A percentile compares a stretch with the other conserved stretches of the same genome.
Conservation (phyloP, 495 filamentous ascomycete species). For the Lepidopterella palustris region DNA sequence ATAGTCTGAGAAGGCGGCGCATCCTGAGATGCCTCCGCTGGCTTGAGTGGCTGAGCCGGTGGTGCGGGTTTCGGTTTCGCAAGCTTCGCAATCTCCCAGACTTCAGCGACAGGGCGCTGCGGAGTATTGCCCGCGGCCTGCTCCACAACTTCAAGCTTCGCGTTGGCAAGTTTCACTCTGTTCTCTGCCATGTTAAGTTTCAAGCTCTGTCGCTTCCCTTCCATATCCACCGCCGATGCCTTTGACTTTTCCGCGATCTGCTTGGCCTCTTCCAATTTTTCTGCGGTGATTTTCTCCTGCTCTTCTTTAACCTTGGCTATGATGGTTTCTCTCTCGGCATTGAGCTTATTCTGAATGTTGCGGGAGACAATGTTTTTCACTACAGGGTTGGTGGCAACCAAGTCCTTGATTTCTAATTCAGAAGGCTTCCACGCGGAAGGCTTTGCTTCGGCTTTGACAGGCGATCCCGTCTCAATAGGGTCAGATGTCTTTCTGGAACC, state of each 20-base stretch:
- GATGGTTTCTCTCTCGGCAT: conserved; percentile 49
- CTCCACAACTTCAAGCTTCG: conserved; percentile 71
- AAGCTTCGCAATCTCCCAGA: conserved; percentile 72
- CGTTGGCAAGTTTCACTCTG: conserved; percentile 53
- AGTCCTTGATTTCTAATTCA: conserved; percentile 58
- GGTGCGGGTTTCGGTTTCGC: conserved; percentile 50
- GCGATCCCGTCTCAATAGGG: background rate
- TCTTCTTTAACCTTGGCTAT: conserved; percentile 29
- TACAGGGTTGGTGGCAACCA: conserved; percentile 58
- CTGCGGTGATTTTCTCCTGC: conserved; percentile 40
- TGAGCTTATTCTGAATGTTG: conserved; percentile 47
- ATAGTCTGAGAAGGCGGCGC: conserved; percentile 1
- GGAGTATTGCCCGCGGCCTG: conserved; percentile 79
- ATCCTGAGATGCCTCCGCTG: conserved; percentile 1
- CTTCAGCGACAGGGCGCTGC: conserved; percentile 69
- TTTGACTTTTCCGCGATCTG: conserved; percentile 44
- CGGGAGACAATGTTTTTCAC: conserved; percentile 57
- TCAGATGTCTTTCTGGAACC: conserved; percentile 23
- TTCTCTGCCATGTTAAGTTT: conserved; percentile 78
- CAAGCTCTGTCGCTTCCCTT: conserved; percentile 57
- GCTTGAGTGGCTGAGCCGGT: conserved; percentile 6
- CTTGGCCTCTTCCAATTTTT: conserved; percentile 32
- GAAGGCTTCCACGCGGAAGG: conserved; percentile 29
- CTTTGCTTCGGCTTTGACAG: conserved; percentile 17
- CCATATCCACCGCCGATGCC: conserved; percentile 49